These are phyloP conservation scores for Alternaria gansuensis DNA, from an alignment of 2,329 filamentous ascomycete genomes.

Conservation along the genomic window DNA sequence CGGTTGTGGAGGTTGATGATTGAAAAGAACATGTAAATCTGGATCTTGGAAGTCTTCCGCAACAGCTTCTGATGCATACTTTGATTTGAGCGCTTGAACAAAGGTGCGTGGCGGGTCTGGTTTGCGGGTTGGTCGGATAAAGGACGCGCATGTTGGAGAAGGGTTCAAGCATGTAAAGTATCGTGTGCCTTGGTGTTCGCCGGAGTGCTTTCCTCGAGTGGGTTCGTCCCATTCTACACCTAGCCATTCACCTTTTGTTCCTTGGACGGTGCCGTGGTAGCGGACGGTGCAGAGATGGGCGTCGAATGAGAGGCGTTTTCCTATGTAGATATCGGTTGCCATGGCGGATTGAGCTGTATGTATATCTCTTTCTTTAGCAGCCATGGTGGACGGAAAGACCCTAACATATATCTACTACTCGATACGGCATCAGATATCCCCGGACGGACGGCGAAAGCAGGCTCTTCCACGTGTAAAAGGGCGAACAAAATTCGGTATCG, in stretches of 20 bases:
- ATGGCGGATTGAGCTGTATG: conserved; percentile 28
- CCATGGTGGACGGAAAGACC: too few relatives aligned
- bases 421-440: too few relatives aligned
- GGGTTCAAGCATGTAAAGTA: conserved; percentile 61
- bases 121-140: conserved; percentile 79
- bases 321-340: conserved; percentile 59
- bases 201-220: conserved; percentile 87
- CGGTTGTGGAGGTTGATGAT: conserved; percentile 32
- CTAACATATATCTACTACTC: too few relatives aligned
- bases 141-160: conserved; percentile 79
- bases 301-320: conserved; percentile 82
- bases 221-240: conserved; percentile 97
- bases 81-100: conserved; percentile 78
- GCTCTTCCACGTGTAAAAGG: too few relatives aligned
- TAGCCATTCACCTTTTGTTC: conserved; percentile 82
- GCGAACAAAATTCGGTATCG: too few relatives aligned
- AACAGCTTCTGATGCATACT: conserved; percentile 71
- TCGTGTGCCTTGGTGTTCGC: conserved; percentile 75
- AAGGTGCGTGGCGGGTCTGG: conserved; percentile 76
- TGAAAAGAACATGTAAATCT: conserved; percentile 44
- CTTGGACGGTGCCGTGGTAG: conserved; percentile 79
- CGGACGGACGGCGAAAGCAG: too few relatives aligned
- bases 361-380: not conserved
- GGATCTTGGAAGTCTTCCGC: conserved; percentile 49
- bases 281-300: conserved; percentile 82